Evolutionary conservation across 1,284 basidiomycete species (phyloP), one percentile per base, ranked within the genome.

Genomic region (Sanguinoderma infundibulare): DNA sequence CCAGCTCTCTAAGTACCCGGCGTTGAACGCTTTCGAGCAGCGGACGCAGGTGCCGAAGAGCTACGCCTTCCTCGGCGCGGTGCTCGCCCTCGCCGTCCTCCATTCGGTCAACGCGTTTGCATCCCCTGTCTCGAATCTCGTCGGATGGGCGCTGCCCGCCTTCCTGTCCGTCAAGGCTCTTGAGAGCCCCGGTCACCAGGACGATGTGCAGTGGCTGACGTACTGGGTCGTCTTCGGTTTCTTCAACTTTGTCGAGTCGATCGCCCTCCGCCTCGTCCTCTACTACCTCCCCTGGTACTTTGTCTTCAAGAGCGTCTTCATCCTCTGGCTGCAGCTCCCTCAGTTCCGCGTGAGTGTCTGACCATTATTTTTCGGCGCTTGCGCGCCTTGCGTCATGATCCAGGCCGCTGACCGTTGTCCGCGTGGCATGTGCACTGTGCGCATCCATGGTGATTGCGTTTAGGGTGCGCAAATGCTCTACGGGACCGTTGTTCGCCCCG

Each of bases 21-120:
- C 90, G 61, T 82, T 96, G 72, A 87, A 84, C 80, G 83, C 86
- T 72, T 76, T 98, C 70, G 96, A 99, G 83, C 85, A 91, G 76
- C 91, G 90, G 77, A 96, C 95, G 6, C 91, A 94, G 73, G 81
- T 98, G 47, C 96, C 97, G 70, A 98, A 98, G 87, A 87, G 94
- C 20, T 96, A 97, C 78, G 85, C 90, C 66, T 94, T 93, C 70
- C 79, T 98, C 69, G 94, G 91, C 62, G 83, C 84, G 66, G 81
- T 90, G 65, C 70, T 82, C 59, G 76, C 96, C 74, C 75, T 91
- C 71, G 77, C 82, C 60, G 72, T 90, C 72, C 83, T 94, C 71
- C 90, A 94, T 79, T 85, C 88, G 72, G 81, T 95, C 84, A 95
- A 95, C 80, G 80, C 91, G 53, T 85, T 92, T 68, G 93, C 93